phyloP scores from a whole-genome alignment of 169 alveolate genomes.

The Plasmodium chabaudi region DNA sequence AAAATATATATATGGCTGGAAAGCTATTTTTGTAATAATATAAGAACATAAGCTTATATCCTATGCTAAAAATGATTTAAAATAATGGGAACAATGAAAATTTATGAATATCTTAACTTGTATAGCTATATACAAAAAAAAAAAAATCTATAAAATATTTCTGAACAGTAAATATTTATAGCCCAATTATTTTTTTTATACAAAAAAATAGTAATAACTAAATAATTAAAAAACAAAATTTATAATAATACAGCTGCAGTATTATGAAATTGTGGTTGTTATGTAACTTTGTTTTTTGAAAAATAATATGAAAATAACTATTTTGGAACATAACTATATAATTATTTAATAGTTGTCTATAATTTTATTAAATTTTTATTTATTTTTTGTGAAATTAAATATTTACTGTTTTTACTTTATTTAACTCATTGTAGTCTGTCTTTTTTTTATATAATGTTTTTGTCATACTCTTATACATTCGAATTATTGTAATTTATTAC shows the following conservation, averaged over 20 bases:
- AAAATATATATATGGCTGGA: not conserved
- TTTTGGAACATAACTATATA: too few relatives aligned
- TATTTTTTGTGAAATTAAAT: slow-evolving; percentile 7
- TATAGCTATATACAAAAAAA: slow-evolving; percentile 24
- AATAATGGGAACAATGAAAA: not conserved
- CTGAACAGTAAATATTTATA: slow-evolving; percentile 25
- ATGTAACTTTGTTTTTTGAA: too few relatives aligned
- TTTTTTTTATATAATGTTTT: too few relatives aligned
- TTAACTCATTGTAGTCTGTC: not conserved
- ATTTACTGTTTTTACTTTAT: slow-evolving; percentile 1
- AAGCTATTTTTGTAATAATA: not conserved
- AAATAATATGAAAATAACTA: too few relatives aligned
- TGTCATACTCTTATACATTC: too few relatives aligned
- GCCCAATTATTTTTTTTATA: slow-evolving; percentile 5
- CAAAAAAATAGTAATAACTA: not conserved
- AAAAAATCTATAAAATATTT: not conserved
- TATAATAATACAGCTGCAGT: not conserved
- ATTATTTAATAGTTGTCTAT: too few relatives aligned
- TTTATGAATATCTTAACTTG: not conserved
- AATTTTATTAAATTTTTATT: slow-evolving; percentile 2
- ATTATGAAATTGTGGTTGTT: too few relatives aligned
- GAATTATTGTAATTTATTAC: too few relatives aligned
- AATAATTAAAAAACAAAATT: slow-evolving; percentile 2
- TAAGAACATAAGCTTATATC: not conserved
- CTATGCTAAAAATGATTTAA: not conserved